Base-by-base conservation (phyloP, 2,329 filamentous ascomycete species). In the Malbranchea zuffiana region DNA sequence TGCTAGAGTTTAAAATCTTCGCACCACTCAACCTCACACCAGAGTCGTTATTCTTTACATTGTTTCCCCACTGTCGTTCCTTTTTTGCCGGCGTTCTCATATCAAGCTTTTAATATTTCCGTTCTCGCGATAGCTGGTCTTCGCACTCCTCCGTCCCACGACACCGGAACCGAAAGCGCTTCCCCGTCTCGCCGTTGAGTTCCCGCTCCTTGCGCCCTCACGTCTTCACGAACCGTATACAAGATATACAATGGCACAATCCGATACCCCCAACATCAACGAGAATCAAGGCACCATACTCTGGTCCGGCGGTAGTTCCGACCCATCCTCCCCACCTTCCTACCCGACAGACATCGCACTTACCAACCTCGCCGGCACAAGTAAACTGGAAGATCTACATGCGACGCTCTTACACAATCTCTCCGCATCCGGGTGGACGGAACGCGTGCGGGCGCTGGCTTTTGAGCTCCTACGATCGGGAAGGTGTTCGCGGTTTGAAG, bases 351-450 rank as follows among this genome's bases (percentile, higher is more conserved):
- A 53, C 40, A 49, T 56, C 43, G 51, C 57, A 47, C 50, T 65
- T 51, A 51, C 57, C 50, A 65, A 60, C 27, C 67, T 75, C 26
- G 60, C 65, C 33, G 53, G 58, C 43, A 61, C 61, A 21, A 59
- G 61, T 48, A 65, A 68, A 37, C 68, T 77, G 45, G 64, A 67
- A 49, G 66, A 68, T 49, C 71, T 79, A 28, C 71, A 76, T 49
- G 48, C 59, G 24, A 63, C 66, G 1, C 62, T 78, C 17, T 61
- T 68, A 41, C 65, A 72, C 48, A 65, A 67, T 15, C 64, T 78
- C 7, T 67, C 73, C 48, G 63, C 69, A 36, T 57, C 62, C n/a
- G 73, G 73, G 47, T 79, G 74, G 73, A 69, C 69, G 27, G 65
- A 72, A 47, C 62, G 63, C 18, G 62, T 79, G 42, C 67, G 67